A percentile compares a stretch with the other conserved stretches of the same genome.
These are phyloP conservation scores for Osmanthus fragrans DNA, from an alignment of 257 asterid species.

Conservation along the genomic window DNA sequence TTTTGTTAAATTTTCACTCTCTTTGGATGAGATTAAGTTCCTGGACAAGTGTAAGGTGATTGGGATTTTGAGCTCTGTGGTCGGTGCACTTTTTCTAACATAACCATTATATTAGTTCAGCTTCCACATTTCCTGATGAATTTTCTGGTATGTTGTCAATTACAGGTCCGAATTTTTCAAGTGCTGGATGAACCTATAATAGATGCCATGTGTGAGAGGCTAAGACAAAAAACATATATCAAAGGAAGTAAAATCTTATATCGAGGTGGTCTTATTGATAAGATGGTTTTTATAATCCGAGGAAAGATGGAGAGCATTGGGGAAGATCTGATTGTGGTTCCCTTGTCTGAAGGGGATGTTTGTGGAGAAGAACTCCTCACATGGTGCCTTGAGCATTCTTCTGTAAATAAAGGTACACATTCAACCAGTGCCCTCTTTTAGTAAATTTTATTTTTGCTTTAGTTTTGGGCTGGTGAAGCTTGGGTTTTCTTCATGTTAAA, in stretches of 20 bases:
- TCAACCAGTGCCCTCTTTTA: neutral
- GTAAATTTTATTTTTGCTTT: neutral
- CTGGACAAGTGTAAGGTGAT: neutral
- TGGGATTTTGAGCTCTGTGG: neutral
- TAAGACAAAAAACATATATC: constrained; percentile 80
- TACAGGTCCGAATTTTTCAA: constrained; percentile 78
- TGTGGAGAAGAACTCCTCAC: constrained; percentile 97
- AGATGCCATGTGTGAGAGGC: constrained; percentile 87
- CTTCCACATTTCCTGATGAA: neutral
- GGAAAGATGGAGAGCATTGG: constrained; percentile 76
- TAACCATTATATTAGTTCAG: neutral
- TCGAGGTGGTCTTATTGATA: constrained; percentile 74
- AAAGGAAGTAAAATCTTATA: constrained; percentile 64
- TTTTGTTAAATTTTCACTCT: neutral
- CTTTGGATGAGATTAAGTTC: neutral
- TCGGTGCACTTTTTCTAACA: neutral
- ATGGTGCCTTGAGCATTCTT: constrained; percentile 98
- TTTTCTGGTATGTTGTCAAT: constrained; percentile 2
- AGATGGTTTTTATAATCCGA: constrained; percentile 86
- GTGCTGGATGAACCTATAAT: constrained; percentile 76
- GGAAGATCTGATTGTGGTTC: constrained; percentile 56
- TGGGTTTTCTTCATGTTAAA: neutral
- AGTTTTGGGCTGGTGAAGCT: neutral
- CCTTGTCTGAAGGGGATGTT: constrained; percentile 74
- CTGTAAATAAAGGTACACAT: constrained; percentile 62